These are phyloP conservation scores for Cutaneotrichosporon daszewskae DNA, from an alignment of 1,284 basidiomycete genomes.

Conservation along the genomic window DNA sequence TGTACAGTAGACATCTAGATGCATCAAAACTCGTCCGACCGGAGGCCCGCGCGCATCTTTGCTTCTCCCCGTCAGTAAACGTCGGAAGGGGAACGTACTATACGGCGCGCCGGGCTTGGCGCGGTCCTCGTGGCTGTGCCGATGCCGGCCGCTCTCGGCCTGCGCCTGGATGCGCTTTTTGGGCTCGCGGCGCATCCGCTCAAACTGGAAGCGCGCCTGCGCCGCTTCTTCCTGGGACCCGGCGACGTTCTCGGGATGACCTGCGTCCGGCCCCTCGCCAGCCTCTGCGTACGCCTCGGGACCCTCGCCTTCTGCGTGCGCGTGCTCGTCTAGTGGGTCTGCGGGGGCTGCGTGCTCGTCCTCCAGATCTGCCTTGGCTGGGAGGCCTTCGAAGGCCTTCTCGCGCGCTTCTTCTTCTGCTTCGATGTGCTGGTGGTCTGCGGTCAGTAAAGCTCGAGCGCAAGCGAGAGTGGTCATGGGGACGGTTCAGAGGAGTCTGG, in stretches of 20 bases:
- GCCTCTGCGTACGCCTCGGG: conserved; percentile 12
- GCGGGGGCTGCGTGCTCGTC: conserved; percentile 33
- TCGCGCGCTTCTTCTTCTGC: conserved; percentile 61
- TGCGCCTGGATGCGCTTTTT: conserved; percentile 4
- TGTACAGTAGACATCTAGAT: neutral
- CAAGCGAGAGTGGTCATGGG: too few relatives aligned
- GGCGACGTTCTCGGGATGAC: too few relatives aligned
- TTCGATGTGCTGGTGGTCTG: conserved; percentile 79
- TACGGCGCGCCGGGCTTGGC: conserved; percentile 42
- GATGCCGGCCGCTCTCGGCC: neutral
- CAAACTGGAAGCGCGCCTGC: conserved; percentile 2
- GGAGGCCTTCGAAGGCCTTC: conserved; percentile 43
- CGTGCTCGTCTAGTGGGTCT: conserved; percentile 42
- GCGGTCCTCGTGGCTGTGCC: conserved; percentile 30
- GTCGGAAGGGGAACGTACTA: conserved; percentile 33
- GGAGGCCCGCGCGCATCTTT: conserved; percentile 36
- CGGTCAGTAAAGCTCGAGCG: conserved; percentile 10
- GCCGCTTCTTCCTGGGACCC: conserved; percentile 1
- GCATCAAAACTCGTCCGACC: conserved; percentile 41
- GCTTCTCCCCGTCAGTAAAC: conserved; percentile 5
- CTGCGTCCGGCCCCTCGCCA: conserved; percentile 2
- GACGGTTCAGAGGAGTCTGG: too few relatives aligned
- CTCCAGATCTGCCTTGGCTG: conserved; percentile 31
- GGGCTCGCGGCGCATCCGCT: conserved; percentile 2
- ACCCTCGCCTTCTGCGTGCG: conserved; percentile 38